Percentiles rank a stretch among this genome's conserved stretches.
phyloP scores from a whole-genome alignment of 768 basidiomycete species.

The Macrocybe gigantea region DNA sequence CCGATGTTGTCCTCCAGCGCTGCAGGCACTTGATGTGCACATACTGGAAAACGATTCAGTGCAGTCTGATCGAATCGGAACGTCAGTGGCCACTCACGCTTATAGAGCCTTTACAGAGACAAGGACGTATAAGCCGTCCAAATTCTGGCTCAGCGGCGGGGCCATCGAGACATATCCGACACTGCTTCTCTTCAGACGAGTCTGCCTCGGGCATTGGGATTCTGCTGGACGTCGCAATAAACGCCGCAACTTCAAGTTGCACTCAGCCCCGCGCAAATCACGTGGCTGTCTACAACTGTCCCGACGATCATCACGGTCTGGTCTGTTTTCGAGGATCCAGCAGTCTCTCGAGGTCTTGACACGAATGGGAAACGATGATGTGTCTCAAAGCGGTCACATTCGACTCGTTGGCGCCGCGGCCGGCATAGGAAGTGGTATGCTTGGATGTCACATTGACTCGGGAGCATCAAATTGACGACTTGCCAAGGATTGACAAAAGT shows the following conservation, averaged over 20 bases:
- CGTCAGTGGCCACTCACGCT: constrained; percentile 31
- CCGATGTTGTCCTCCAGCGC: constrained; percentile 62
- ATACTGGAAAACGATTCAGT: constrained; percentile 34
- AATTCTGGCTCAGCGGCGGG: constrained; percentile 49
- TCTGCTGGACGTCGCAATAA: not conserved
- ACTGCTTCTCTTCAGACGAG: constrained; percentile 51
- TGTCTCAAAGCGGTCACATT: constrained; percentile 27
- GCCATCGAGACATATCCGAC: constrained; percentile 81
- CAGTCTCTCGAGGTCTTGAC: not conserved
- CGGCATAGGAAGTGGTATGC: constrained; percentile 54
- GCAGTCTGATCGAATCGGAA: constrained; percentile 9
- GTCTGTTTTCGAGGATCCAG: not conserved
- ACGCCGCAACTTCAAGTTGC: not conserved
- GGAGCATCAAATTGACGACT: not conserved
- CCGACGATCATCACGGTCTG: constrained; percentile 1
- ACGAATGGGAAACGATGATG: constrained; percentile 25
- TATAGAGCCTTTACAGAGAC: constrained; percentile 75
- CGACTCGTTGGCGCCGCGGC: constrained; percentile 52
- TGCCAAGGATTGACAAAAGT: constrained; percentile 48
- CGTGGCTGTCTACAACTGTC: not conserved
- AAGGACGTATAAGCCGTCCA: constrained; percentile 79
- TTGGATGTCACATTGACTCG: constrained; percentile 9
- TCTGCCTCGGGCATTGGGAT: constrained; percentile 13
- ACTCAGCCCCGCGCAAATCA: not conserved
- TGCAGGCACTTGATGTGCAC: constrained; percentile 79